Conservation (phyloP, 2,329 filamentous ascomycete species). For the Aspergillus melleus region DNA sequence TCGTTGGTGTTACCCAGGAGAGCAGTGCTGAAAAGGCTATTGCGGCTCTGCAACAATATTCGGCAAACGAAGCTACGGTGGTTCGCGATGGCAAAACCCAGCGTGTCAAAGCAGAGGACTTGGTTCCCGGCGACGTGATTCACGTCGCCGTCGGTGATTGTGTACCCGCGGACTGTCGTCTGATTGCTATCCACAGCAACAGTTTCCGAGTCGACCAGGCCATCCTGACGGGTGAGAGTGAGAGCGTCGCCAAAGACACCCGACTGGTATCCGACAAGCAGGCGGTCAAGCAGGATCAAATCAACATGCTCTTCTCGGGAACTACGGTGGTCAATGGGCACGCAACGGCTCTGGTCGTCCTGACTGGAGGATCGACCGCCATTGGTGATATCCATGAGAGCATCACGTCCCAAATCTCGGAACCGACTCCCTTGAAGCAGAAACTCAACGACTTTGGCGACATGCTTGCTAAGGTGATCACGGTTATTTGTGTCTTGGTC, state of each 20-base stretch:
- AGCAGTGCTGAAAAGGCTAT: slow-evolving; percentile 98
- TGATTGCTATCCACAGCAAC: slow-evolving; percentile 92
- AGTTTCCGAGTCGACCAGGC: slow-evolving; percentile 96
- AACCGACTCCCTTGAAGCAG: slow-evolving; percentile 95
- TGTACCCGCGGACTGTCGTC: slow-evolving; percentile 89
- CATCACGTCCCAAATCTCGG: slow-evolving; percentile 96
- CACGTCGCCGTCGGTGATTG: slow-evolving; percentile 87
- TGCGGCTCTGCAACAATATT: slow-evolving; percentile 96
- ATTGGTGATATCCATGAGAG: slow-evolving; percentile 99
- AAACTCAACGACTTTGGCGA: slow-evolving; percentile 99
- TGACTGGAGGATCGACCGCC: slow-evolving; percentile 86
- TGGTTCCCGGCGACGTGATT: slow-evolving; percentile 92
- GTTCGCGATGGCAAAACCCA: slow-evolving; percentile 78
- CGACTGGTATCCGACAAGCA: slow-evolving; percentile 69
- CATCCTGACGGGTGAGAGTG: slow-evolving; percentile 94
- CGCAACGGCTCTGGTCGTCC: slow-evolving; percentile 83
- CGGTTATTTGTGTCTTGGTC: slow-evolving; percentile 90
- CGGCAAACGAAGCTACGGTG: slow-evolving; percentile 95
- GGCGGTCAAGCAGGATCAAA: slow-evolving; percentile 94
- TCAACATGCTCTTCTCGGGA: slow-evolving; percentile 97
- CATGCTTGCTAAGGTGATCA: slow-evolving; percentile 94
- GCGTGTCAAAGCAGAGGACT: slow-evolving; percentile 89
- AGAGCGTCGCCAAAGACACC: slow-evolving; percentile 88
- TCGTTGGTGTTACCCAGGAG: slow-evolving; percentile 97
- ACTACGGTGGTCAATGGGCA: slow-evolving; percentile 95